A percentile compares a stretch with the other conserved stretches of the same genome.
These are phyloP conservation scores for Sugiyamaella smithiae DNA, from an alignment of 805 yeast genomes.

Conservation along the genomic window DNA sequence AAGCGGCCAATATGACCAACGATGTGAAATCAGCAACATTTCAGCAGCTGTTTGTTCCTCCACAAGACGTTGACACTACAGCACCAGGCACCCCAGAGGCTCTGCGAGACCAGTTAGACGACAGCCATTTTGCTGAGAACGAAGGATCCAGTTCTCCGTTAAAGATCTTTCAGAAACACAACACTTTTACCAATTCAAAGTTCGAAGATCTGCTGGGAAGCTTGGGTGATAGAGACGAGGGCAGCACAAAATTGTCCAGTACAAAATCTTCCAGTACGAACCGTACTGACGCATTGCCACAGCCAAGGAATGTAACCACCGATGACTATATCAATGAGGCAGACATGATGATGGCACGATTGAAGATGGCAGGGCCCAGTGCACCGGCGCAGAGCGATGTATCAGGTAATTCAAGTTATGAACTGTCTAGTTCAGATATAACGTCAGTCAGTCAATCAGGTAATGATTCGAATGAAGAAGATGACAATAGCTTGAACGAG, in stretches of 20 bases:
- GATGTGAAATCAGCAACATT: background rate
- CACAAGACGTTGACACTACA: background rate
- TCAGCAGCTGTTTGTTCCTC: background rate
- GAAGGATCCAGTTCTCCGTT: slow-evolving; percentile 20
- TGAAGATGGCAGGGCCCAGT: slow-evolving; percentile 11
- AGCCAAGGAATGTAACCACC: slow-evolving; percentile 2
- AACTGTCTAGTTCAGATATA: background rate
- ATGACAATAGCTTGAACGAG: slow-evolving; percentile 11
- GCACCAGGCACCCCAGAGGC: background rate
- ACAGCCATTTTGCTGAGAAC: background rate
- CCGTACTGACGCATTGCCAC: background rate
- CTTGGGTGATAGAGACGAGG: slow-evolving; percentile 16
- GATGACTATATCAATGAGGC: slow-evolving; percentile 30
- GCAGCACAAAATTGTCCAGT: background rate
- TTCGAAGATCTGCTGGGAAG: slow-evolving; percentile 28
- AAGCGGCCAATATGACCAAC: slow-evolving; percentile 3
- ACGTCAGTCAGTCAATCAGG: slow-evolving; percentile 5
- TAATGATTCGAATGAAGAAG: slow-evolving; percentile 12
- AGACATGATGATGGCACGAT: slow-evolving; percentile 26
- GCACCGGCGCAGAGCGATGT: background rate
- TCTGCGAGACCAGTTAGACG: background rate
- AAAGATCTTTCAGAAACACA: slow-evolving; percentile 28
- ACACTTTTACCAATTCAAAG: slow-evolving; percentile 29
- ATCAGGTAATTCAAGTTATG: background rate
- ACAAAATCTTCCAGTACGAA: background rate